Evolutionary conservation across 2,329 filamentous ascomycete genomes (phyloP).

Genomic region (Biscogniauxia marginata): DNA sequence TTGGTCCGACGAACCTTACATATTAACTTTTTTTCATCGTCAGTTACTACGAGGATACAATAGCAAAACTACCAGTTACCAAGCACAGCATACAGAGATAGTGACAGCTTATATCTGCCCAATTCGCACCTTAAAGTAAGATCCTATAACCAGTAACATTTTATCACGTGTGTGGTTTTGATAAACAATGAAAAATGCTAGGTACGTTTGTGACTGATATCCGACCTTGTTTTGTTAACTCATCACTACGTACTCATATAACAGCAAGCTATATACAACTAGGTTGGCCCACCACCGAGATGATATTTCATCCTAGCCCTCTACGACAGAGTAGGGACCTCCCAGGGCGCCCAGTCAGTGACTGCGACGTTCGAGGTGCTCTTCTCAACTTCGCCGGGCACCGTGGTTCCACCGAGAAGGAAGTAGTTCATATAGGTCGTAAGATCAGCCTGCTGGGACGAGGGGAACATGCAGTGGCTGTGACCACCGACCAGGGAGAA

Average conservation of each 20-base stretch:
- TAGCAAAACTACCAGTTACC: too few relatives aligned
- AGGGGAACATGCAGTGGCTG: slow-evolving; percentile 56
- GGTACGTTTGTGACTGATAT: background rate
- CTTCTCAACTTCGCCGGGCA: slow-evolving; percentile 37
- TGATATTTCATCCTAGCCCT: background rate
- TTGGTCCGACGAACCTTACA: too few relatives aligned
- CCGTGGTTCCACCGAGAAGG: slow-evolving; percentile 38
- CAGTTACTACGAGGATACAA: too few relatives aligned
- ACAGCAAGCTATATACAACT: slow-evolving; percentile 8
- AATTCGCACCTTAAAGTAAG: too few relatives aligned
- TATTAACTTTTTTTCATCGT: too few relatives aligned
- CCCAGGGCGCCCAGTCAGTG: slow-evolving; percentile 42
- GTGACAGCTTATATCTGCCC: too few relatives aligned
- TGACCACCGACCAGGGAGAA: slow-evolving; percentile 55
- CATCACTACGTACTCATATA: background rate
- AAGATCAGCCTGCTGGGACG: slow-evolving; percentile 49
- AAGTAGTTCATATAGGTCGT: slow-evolving; percentile 56
- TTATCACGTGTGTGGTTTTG: too few relatives aligned
- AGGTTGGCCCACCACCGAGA: background rate
- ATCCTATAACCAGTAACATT: too few relatives aligned
- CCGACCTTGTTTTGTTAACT: too few relatives aligned
- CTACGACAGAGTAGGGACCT: slow-evolving; percentile 36
- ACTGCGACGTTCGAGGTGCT: slow-evolving; percentile 39
- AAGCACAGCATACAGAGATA: too few relatives aligned
- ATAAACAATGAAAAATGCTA: too few relatives aligned